phyloP scores from a whole-genome alignment of 768 basidiomycete genomes.

The Boletus vinaceobasis region DNA sequence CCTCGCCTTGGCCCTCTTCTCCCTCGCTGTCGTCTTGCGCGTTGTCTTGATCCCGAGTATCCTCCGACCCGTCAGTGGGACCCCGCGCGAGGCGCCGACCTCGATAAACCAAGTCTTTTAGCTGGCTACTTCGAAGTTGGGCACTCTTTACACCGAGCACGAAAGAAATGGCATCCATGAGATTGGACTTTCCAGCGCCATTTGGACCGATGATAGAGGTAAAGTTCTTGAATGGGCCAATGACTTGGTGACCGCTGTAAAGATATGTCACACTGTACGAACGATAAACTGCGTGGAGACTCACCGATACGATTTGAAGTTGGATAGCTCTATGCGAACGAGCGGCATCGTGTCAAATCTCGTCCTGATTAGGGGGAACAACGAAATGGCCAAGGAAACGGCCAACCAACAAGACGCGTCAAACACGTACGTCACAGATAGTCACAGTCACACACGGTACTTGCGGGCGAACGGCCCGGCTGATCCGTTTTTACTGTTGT shows the following conservation, averaged over 20 bases:
- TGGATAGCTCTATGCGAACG: slow-evolving; percentile 81
- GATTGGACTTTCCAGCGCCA: slow-evolving; percentile 97
- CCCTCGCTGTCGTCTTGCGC: slow-evolving; percentile 49
- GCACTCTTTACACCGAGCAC: slow-evolving; percentile 95
- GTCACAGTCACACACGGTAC: slow-evolving; percentile 9
- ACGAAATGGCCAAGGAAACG: not conserved
- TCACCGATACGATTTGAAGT: slow-evolving; percentile 95
- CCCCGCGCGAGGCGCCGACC: slow-evolving; percentile 67
- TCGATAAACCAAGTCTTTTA: slow-evolving; percentile 95
- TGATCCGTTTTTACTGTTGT: not conserved
- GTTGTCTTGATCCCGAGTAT: slow-evolving; percentile 41
- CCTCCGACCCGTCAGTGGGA: slow-evolving; percentile 41
- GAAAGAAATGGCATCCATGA: slow-evolving; percentile 99
- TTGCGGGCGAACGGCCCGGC: not conserved
- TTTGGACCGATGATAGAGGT: slow-evolving; percentile 97
- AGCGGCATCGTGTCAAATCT: slow-evolving; percentile 58
- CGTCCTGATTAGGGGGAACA: slow-evolving; percentile 22
- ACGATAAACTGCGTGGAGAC: slow-evolving; percentile 6
- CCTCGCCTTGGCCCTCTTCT: slow-evolving; percentile 60
- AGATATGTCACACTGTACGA: slow-evolving; percentile 4
- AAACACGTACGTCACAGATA: slow-evolving; percentile 23
- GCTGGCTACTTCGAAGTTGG: slow-evolving; percentile 86
- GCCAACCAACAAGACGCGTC: slow-evolving; percentile 23
- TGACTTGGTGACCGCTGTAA: slow-evolving; percentile 71
- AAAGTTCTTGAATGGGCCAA: slow-evolving; percentile 90